Conservation (phyloP, 78 protist genomes). For the Bigelowiella natans region DNA sequence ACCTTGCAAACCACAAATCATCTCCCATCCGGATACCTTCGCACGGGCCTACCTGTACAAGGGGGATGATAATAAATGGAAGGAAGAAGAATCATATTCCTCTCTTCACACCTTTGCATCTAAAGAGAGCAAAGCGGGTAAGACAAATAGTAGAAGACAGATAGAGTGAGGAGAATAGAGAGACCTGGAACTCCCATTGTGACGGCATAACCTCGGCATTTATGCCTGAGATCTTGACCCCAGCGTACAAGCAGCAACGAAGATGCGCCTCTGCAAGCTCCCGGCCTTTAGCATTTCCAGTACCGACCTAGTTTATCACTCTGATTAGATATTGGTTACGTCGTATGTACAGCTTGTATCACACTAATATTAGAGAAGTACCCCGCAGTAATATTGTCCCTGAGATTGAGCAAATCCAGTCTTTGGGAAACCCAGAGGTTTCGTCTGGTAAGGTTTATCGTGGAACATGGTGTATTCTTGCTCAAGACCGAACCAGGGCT, state of each 20-base stretch:
- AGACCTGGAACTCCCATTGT: conserved; percentile 84
- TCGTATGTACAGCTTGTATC: too few relatives aligned
- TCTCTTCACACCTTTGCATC: not conserved
- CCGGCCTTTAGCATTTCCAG: conserved; percentile 60
- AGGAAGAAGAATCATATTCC: not conserved
- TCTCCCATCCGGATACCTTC: conserved; percentile 70
- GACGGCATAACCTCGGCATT: conserved; percentile 82
- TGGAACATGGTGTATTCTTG: conserved; percentile 51
- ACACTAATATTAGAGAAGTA: too few relatives aligned
- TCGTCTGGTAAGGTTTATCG: conserved; percentile 19
- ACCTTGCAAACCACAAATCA: conserved; percentile 37
- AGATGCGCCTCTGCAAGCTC: conserved; percentile 62
- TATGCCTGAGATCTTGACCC: conserved; percentile 61
- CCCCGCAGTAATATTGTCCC: conserved; percentile 81
- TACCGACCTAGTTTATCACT: too few relatives aligned
- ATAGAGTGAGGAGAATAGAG: too few relatives aligned
- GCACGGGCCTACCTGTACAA: conserved; percentile 75
- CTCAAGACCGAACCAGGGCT: conserved; percentile 75
- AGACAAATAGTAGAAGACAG: too few relatives aligned
- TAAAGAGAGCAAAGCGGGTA: not conserved
- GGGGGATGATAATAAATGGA: not conserved
- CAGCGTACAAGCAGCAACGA: conserved; percentile 62
- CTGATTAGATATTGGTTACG: too few relatives aligned
- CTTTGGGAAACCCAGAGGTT: conserved; percentile 13
- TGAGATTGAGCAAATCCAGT: conserved; percentile 60